Conservation (phyloP, 2,329 filamentous ascomycete genomes). For the Phialocephala subalpina region DNA sequence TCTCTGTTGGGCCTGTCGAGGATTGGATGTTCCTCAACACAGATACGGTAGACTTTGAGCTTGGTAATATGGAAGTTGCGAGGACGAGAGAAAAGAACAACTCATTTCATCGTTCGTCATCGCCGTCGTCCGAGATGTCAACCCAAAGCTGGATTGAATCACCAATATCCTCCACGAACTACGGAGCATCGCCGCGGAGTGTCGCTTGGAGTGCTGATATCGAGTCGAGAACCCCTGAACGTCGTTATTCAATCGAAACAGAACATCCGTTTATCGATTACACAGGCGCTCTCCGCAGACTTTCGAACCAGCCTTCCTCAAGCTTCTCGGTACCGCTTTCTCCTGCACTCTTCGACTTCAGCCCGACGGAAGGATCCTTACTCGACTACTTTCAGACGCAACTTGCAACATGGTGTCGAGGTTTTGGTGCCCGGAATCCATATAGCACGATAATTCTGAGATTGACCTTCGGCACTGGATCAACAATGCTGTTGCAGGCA, state of each 20-base stretch:
- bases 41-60: not conserved
- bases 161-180: too few species aligned
- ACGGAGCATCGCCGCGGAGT: too few species aligned
- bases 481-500: not conserved
- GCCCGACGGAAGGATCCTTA: not conserved
- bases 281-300: not conserved
- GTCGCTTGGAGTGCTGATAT: too few species aligned
- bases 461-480: not conserved
- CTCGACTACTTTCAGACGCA: not conserved
- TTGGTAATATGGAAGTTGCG: not conserved
- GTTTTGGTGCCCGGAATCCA: not conserved
- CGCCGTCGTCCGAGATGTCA: too few species aligned
- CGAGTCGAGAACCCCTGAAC: too few species aligned
- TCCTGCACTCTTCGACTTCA: not conserved
- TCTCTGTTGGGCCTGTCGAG: not conserved
- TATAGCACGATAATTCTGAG: not conserved
- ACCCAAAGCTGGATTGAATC: too few species aligned
- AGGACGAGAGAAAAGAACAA: not conserved
- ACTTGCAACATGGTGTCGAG: not conserved
- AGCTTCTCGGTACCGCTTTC: not conserved
- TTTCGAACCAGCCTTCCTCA: not conserved
- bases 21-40: not conserved
- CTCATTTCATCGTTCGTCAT: not conserved
- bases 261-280: not conserved
- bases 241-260: too few species aligned